phyloP scores from a whole-genome alignment of 2,329 filamentous ascomycete species.

The Exophiala alcalophila region DNA sequence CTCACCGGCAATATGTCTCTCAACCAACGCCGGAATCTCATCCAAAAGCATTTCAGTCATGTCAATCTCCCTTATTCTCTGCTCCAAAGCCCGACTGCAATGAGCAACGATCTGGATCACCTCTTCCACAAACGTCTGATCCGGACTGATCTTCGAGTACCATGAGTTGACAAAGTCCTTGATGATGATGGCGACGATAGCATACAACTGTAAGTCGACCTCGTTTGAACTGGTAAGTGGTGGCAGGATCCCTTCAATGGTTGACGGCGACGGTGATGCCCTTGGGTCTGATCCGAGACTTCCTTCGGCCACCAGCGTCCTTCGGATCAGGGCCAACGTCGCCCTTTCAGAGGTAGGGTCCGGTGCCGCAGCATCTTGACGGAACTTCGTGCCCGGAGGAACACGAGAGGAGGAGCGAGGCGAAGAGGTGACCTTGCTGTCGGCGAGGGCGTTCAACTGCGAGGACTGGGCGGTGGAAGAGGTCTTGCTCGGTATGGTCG shows the following conservation, averaged over 20 bases:
- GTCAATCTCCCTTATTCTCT: constrained; percentile 78
- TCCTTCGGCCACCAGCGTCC: constrained; percentile 63
- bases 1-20: constrained; percentile 74
- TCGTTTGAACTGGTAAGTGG: constrained; percentile 92
- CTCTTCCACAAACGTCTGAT: constrained; percentile 83
- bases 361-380: constrained; percentile 32
- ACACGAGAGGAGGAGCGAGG: constrained; percentile 35
- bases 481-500: constrained; percentile 32
- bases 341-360: constrained; percentile 68
- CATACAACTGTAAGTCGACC: constrained; percentile 89
- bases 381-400: constrained; percentile 31
- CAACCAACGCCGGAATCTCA: constrained; percentile 78
- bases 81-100: constrained; percentile 81
- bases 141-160: constrained; percentile 89
- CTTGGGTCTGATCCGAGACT: constrained; percentile 51
- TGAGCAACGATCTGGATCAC: constrained; percentile 89
- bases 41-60: constrained; percentile 79
- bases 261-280: constrained; percentile 61
- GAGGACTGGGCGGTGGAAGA: constrained; percentile 36
- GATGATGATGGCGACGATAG: constrained; percentile 82
- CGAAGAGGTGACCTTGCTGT: constrained; percentile 28
- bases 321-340: constrained; percentile 77
- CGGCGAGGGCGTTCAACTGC: constrained; percentile 19
- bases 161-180: constrained; percentile 88
- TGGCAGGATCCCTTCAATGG: constrained; percentile 80